A percentile compares a stretch with the other conserved stretches of the same genome.
Conservation (phyloP, 352 stramenopile species). For the Globisporangium echinulatum region DNA sequence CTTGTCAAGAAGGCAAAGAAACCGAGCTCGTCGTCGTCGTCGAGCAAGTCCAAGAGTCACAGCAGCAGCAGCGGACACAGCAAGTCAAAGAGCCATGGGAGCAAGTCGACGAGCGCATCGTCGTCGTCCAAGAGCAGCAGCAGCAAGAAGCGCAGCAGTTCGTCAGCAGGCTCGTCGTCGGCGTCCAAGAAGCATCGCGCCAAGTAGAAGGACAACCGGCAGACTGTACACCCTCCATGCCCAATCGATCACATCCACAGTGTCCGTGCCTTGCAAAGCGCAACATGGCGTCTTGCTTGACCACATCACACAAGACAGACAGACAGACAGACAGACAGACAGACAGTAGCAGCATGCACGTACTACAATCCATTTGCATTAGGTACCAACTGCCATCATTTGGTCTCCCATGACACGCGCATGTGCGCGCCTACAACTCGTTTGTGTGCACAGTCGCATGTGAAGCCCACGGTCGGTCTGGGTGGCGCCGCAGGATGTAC, state of each 20-base stretch:
- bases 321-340: background rate
- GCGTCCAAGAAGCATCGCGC: slow-evolving; percentile 60
- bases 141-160: slow-evolving; percentile 57
- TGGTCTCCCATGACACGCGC: background rate
- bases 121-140: slow-evolving; percentile 24
- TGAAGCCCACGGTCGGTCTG: slow-evolving; percentile 43
- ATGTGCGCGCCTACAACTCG: background rate
- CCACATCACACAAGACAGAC: background rate
- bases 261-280: too few species aligned
- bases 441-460: slow-evolving; percentile 6
- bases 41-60: slow-evolving; percentile 57
- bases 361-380: background rate
- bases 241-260: too few species aligned
- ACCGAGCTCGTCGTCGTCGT: slow-evolving; percentile 48
- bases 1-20: slow-evolving; percentile 78
- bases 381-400: background rate
- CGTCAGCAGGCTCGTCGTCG: slow-evolving; percentile 31
- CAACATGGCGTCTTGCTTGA: too few species aligned
- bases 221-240: background rate
- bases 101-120: slow-evolving; percentile 15
- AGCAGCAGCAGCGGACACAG: slow-evolving; percentile 33
- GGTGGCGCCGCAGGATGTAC: slow-evolving; percentile 61
- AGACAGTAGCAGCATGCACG: background rate
- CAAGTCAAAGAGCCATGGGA: slow-evolving; percentile 48
- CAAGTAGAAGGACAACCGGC: slow-evolving; percentile 27